A percentile compares a stretch with the other conserved stretches of the same genome.
Conservation (phyloP, 176 grass and related monocot genomes). For the Hsuehochloa calcarea region DNA sequence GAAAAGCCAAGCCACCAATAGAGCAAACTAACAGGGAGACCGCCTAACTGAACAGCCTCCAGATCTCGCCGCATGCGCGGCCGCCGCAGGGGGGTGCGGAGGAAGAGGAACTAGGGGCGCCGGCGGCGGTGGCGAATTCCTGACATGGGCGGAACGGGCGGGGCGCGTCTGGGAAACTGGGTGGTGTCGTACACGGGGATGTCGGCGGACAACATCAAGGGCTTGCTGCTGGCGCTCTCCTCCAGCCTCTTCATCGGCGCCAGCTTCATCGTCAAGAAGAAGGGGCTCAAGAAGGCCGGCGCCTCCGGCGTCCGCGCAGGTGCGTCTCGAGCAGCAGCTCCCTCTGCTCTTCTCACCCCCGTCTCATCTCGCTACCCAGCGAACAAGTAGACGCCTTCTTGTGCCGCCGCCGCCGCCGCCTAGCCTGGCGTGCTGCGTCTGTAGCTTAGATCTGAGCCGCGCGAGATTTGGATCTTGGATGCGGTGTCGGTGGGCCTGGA, state of each 20-base stretch:
- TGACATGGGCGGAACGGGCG: conserved; percentile 32
- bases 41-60: neutral
- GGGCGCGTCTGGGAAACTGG: conserved; percentile 54
- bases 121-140: neutral
- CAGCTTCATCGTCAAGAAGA: conserved; percentile 99
- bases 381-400: neutral
- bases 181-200: conserved; percentile 88
- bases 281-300: conserved; percentile 94
- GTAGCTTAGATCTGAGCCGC: conserved; percentile 37
- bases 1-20: neutral
- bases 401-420: neutral
- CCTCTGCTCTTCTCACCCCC: neutral
- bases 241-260: conserved; percentile 96
- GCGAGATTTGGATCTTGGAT: conserved; percentile 33
- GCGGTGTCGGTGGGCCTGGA: neutral
- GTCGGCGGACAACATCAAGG: conserved; percentile 98
- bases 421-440: neutral
- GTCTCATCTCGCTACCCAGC: neutral
- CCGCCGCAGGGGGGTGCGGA: neutral
- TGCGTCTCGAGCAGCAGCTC: neutral
- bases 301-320: conserved; percentile 91
- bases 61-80: conserved; percentile 57
- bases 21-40: neutral
- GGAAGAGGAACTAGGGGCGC: neutral
- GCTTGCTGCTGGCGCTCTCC: conserved; percentile 82